These are phyloP conservation scores for Zygotorulaspora sp. DNA, from an alignment of 805 yeast genomes.

Conservation along the genomic window DNA sequence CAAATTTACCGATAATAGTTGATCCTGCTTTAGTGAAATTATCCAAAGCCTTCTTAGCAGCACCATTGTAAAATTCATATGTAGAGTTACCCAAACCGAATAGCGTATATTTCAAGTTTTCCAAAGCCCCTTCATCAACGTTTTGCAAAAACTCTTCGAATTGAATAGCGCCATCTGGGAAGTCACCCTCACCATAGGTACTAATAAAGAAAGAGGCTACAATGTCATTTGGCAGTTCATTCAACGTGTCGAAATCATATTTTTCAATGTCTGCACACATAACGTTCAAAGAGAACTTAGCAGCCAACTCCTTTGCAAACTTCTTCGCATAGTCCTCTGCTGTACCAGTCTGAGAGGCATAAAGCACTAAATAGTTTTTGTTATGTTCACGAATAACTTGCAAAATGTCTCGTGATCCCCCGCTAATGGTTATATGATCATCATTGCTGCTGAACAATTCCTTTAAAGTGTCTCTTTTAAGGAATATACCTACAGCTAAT, in stretches of 20 bases:
- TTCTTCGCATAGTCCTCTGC: conserved; percentile 95
- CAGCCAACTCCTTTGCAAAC: conserved; percentile 79
- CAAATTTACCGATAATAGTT: conserved; percentile 64
- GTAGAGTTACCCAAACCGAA: conserved; percentile 95
- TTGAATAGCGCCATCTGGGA: conserved; percentile 87
- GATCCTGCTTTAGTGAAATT: conserved; percentile 63
- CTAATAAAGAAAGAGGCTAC: conserved; percentile 78
- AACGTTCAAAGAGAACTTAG: conserved; percentile 74
- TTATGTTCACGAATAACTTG: conserved; percentile 54
- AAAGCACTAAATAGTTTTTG: conserved; percentile 76
- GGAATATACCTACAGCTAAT: conserved; percentile 60
- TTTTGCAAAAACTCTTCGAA: conserved; percentile 64
- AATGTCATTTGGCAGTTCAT: conserved; percentile 53
- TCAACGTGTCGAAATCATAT: conserved; percentile 75
- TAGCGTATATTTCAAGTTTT: conserved; percentile 59
- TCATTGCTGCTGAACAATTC: conserved; percentile 33
- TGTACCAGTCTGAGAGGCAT: conserved; percentile 97
- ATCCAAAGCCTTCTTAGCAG: conserved; percentile 59
- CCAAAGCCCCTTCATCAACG: conserved; percentile 49
- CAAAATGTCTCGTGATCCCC: conserved; percentile 52
- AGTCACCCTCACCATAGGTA: conserved; percentile 98
- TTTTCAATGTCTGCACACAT: conserved; percentile 87
- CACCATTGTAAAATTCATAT: conserved; percentile 84
- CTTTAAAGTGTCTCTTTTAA: conserved; percentile 57
- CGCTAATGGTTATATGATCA: conserved; percentile 36